Base-by-base conservation (phyloP, 306 rosid species). In the Fagus sylvatica region DNA sequence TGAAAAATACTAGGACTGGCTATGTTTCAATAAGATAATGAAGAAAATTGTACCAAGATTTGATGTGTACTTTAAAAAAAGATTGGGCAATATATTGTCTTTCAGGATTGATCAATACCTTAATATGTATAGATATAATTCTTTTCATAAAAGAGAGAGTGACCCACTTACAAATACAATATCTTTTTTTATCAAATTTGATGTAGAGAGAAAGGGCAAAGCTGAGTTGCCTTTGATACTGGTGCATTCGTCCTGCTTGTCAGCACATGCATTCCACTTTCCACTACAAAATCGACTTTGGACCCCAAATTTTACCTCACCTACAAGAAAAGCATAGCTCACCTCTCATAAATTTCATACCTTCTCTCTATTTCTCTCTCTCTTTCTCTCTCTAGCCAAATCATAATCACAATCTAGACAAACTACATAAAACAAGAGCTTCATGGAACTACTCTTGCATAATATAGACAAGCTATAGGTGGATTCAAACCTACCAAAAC, bases 211-310 rank as follows among this genome's bases (percentile, higher is more conserved):
- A 85, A 64, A 72, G 76, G 60, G 85, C 89, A 94, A 87, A 90
- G 97, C 87, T 88, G 84, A 88, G 80, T 84, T 78, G 94, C 94
- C 93, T 90, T 94, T 89, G 93, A 83, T 87, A 88, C 91, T 81
- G 91, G 75, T 90, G 93, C 87, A 91, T 69, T 88, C 79, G 93
- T 70, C 89, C 88, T 92, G 77, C 94, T 89, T 88, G 96, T 94
- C 91, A 84, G 91, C 98, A 92, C 98, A 92, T 95, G 98, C 98
- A 91, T 79, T 86, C 97, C 98, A 87, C 98, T 92, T 95, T 89
- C 93, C 84, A 84, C 89, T 83, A 89, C 93, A 91, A 88, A 90
- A 90, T 92, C 91, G 64, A 87, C 91, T 89, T 89, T 88, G 86
- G 90, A 88, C 95, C 96, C 93, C 91, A 85, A 86, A 69, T 82